Evolutionary conservation across 2,329 filamentous ascomycete species (phyloP).

Genomic region (Neofusicoccum cordaticola): DNA sequence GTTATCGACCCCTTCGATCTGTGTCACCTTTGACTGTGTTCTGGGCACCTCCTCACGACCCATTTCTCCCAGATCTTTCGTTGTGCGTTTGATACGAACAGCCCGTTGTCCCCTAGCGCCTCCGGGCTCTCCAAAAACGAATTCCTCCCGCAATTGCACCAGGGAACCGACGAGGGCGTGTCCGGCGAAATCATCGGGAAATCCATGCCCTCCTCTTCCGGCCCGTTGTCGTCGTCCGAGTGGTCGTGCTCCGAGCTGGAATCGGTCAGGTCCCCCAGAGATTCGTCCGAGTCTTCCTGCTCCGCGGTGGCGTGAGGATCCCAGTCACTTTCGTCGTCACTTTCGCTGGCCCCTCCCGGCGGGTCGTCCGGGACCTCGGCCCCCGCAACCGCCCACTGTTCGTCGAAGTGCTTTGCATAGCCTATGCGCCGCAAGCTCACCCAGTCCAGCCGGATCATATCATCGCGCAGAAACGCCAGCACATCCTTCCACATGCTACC

Average conservation of each 20-base stretch:
- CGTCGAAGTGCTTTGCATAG: conserved; percentile 56
- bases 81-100: conserved; percentile 46
- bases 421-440: conserved; percentile 61
- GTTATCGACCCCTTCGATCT: background rate
- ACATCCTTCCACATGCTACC: conserved; percentile 62
- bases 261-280: conserved; percentile 30
- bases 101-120: conserved; percentile 49
- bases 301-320: conserved; percentile 29
- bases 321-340: conserved; percentile 39
- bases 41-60: conserved; percentile 49
- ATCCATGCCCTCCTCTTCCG: conserved; percentile 40
- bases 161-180: conserved; percentile 45
- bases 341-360: conserved; percentile 42
- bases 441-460: conserved; percentile 59
- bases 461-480: conserved; percentile 53
- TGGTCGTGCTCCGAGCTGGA: conserved; percentile 33
- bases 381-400: conserved; percentile 40
- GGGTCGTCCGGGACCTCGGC: conserved; percentile 50
- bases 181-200: conserved; percentile 46
- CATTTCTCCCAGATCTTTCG: conserved; percentile 57
- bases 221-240: conserved; percentile 29
- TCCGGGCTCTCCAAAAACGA: conserved; percentile 42
- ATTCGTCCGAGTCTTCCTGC: conserved; percentile 32
- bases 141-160: conserved; percentile 43
- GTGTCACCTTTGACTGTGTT: conserved; percentile 37